phyloP scores from a whole-genome alignment of 2,329 filamentous ascomycete genomes.

The Aureobasidium sp. region DNA sequence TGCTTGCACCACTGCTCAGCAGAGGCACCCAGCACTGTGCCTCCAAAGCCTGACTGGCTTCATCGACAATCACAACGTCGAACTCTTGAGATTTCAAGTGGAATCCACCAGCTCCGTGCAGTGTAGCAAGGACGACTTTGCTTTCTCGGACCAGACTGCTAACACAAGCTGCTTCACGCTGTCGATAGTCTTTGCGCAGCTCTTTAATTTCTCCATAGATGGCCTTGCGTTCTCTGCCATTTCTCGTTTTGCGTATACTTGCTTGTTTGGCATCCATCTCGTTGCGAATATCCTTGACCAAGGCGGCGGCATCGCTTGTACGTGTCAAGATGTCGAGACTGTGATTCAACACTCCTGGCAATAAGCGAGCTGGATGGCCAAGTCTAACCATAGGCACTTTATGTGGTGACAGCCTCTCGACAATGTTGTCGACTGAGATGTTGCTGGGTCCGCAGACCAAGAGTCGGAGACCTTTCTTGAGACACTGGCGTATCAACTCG shows the following conservation, averaged over 20 bases:
- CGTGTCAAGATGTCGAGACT: slow-evolving; percentile 86
- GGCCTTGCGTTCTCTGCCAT: slow-evolving; percentile 66
- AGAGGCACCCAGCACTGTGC: slow-evolving; percentile 96
- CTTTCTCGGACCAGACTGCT: slow-evolving; percentile 65
- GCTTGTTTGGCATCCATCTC: slow-evolving; percentile 93
- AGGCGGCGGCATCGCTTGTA: slow-evolving; percentile 79
- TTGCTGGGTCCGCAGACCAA: slow-evolving; percentile 96
- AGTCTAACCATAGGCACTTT: slow-evolving; percentile 82
- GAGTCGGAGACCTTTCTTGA: slow-evolving; percentile 64
- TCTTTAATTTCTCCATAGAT: slow-evolving; percentile 83
- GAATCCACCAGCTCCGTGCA: slow-evolving; percentile 84
- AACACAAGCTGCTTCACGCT: slow-evolving; percentile 77
- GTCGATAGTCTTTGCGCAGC: slow-evolving; percentile 78
- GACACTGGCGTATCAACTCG: slow-evolving; percentile 86
- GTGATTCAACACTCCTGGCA: slow-evolving; percentile 81
- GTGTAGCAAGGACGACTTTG: slow-evolving; percentile 82
- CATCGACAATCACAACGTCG: slow-evolving; percentile 91
- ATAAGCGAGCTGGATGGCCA: slow-evolving; percentile 82
- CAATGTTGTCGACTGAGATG: slow-evolving; percentile 96
- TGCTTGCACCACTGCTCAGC: slow-evolving; percentile 60
- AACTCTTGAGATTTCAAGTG: slow-evolving; percentile 75
- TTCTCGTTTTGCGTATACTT: slow-evolving; percentile 78
- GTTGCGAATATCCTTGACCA: slow-evolving; percentile 80
- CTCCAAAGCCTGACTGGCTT: slow-evolving; percentile 91
- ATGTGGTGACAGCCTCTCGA: slow-evolving; percentile 78